Percentiles rank a stretch among this genome's conserved stretches.
Evolutionary conservation across 345 rosid genomes (phyloP).

Genomic region (Salix koriyanagi): DNA sequence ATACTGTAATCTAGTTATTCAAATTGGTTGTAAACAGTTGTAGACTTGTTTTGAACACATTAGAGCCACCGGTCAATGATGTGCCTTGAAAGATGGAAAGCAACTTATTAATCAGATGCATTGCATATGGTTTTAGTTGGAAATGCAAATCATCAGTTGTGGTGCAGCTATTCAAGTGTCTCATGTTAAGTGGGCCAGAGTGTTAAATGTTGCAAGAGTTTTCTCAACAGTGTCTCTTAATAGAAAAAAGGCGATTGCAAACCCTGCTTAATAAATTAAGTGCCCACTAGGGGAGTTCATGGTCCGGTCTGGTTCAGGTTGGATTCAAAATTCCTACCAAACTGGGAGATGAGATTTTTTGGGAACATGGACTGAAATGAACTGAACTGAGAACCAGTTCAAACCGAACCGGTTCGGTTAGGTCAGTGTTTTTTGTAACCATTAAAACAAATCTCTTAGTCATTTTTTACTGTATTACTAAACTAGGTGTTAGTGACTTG

Average conservation of each 20-base stretch:
- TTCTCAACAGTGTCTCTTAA: not conserved
- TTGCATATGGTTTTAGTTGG: not conserved
- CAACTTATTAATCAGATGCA: not conserved
- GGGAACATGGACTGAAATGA: no score
- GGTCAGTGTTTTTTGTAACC: no score
- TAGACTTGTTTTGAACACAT: not conserved
- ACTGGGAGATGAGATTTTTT: no score
- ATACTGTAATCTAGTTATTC: not conserved
- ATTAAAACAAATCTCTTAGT: no score
- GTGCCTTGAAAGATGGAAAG: not conserved
- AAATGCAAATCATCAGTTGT: not conserved
- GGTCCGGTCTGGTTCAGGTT: no score
- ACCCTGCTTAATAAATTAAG: not conserved
- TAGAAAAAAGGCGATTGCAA: not conserved
- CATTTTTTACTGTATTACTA: no score
- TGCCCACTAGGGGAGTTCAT: no score
- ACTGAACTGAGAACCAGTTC: no score
- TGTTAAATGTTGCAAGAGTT: not conserved
- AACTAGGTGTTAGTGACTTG: no score
- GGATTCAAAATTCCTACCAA: no score
- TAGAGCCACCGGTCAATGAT: not conserved
- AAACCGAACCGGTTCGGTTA: fast-evolving
- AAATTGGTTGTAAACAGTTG: not conserved
- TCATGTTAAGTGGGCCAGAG: no score
- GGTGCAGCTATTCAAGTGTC: not conserved